Conservation (phyloP, 805 yeast species). For the Diddensiella caesifluorescens region DNA sequence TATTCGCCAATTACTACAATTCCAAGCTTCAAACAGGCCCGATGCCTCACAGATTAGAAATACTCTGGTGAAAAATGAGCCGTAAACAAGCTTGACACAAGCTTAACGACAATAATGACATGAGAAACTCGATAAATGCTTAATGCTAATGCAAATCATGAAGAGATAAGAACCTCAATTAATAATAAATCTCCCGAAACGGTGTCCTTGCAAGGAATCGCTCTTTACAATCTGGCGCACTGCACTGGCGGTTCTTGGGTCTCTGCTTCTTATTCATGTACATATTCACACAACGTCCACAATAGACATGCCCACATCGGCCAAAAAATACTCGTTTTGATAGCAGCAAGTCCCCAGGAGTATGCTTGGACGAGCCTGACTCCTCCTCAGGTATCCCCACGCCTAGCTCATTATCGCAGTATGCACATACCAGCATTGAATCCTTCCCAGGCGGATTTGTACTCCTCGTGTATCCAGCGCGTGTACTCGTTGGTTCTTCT, state of each 20-base stretch:
- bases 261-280: conserved; percentile 37
- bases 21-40: conserved; percentile 12
- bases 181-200: conserved; percentile 18
- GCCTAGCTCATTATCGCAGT: conserved; percentile 72
- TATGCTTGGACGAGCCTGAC: conserved; percentile 28
- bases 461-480: conserved; percentile 24
- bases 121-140: background rate
- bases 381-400: conserved; percentile 45
- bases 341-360: conserved; percentile 51
- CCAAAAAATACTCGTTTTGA: conserved; percentile 63
- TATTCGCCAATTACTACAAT: conserved; percentile 11
- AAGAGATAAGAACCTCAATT: background rate
- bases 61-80: background rate
- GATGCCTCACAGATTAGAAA: conserved; percentile 7
- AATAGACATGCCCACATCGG: conserved; percentile 77
- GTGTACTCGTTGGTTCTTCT: background rate
- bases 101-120: background rate
- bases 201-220: conserved; percentile 11
- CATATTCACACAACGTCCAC: conserved; percentile 77
- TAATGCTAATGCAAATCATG: background rate
- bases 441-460: conserved; percentile 30
- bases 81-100: background rate
- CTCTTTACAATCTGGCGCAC: conserved; percentile 14
- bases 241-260: conserved; percentile 18
- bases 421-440: conserved; percentile 51